phyloP scores from a whole-genome alignment of 352 stramenopile genomes.

The Globisporangium carolinianum region DNA sequence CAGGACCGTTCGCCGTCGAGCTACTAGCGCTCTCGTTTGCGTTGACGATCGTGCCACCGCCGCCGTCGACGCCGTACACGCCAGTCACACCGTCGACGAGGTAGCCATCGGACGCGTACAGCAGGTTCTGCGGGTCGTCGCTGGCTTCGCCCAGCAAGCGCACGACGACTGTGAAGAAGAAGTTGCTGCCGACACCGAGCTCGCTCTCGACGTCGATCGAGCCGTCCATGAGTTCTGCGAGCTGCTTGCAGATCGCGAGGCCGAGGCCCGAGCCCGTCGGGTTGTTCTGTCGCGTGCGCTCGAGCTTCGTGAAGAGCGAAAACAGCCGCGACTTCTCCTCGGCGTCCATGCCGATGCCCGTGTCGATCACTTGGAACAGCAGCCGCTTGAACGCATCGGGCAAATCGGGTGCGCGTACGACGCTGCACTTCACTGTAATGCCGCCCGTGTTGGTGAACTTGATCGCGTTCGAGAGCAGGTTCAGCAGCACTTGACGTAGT shows the following conservation, averaged over 20 bases:
- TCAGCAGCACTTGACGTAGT: slow-evolving; percentile 73
- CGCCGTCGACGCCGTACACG: slow-evolving; percentile 7
- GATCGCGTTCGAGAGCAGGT: slow-evolving; percentile 82
- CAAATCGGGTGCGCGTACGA: slow-evolving; percentile 58
- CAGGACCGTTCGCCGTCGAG: slow-evolving; percentile 10
- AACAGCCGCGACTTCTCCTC: slow-evolving; percentile 80
- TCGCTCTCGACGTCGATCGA: slow-evolving; percentile 82
- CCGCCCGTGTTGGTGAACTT: slow-evolving; percentile 84
- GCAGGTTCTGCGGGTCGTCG: slow-evolving; percentile 30
- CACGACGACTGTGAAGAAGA: slow-evolving; percentile 81
- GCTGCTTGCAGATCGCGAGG: slow-evolving; percentile 84
- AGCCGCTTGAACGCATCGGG: slow-evolving; percentile 62
- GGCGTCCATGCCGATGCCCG: slow-evolving; percentile 71
- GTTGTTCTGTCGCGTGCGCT: slow-evolving; percentile 79
- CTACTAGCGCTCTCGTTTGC: slow-evolving; percentile 41
- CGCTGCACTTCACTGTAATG: slow-evolving; percentile 71
- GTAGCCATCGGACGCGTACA: slow-evolving; percentile 49
- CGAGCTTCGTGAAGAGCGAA: slow-evolving; percentile 77
- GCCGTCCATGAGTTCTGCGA: slow-evolving; percentile 85
- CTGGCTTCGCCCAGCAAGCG: slow-evolving; percentile 43
- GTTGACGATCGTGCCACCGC: slow-evolving; percentile 23
- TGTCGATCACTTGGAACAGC: slow-evolving; percentile 83
- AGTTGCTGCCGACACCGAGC: slow-evolving; percentile 70
- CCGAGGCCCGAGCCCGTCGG: slow-evolving; percentile 81
- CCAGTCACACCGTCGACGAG: slow-evolving; percentile 18